Conservation (phyloP, 345 rosid species). For the Cardamine chenopodiifolia region DNA sequence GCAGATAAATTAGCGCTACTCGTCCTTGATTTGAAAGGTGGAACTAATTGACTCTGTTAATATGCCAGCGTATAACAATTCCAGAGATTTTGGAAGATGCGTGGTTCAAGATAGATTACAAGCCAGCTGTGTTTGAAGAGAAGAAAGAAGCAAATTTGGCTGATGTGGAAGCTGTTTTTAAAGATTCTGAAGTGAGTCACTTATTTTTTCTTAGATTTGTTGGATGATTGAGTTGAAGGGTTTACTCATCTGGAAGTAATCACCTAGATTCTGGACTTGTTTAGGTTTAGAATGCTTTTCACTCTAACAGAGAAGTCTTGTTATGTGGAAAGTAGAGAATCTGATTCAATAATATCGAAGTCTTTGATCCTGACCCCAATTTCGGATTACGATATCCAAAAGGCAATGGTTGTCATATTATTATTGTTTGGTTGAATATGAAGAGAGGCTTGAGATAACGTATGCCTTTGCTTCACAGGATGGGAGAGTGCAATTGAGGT, state of each 20-base stretch:
- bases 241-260: background rate
- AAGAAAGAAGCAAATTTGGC: constrained; percentile 62
- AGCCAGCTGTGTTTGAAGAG: constrained; percentile 76
- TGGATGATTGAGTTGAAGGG: background rate
- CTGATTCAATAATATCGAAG: constrained; percentile 8
- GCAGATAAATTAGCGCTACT: background rate
- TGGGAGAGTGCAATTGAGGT: constrained; percentile 44
- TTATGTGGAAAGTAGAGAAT: background rate
- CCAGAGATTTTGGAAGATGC: constrained; percentile 76
- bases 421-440: constrained; percentile 15
- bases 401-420: constrained; percentile 12
- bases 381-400: background rate
- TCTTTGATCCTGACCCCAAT: background rate
- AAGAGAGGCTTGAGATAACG: constrained; percentile 24
- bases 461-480: constrained; percentile 38
- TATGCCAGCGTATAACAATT: constrained; percentile 78
- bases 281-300: constrained; percentile 4
- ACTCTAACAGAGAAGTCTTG: background rate
- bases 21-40: constrained; percentile 1
- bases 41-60: constrained; percentile 31
- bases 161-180: constrained; percentile 88
- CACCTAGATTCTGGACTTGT: constrained; percentile 5
- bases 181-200: constrained; percentile 74
- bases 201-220: constrained; percentile 6
- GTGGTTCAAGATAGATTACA: constrained; percentile 86